A percentile compares a stretch with the other conserved stretches of the same genome.
These are phyloP conservation scores for Boletellus ananiceps DNA, from an alignment of 768 basidiomycete genomes.

Conservation along the genomic window DNA sequence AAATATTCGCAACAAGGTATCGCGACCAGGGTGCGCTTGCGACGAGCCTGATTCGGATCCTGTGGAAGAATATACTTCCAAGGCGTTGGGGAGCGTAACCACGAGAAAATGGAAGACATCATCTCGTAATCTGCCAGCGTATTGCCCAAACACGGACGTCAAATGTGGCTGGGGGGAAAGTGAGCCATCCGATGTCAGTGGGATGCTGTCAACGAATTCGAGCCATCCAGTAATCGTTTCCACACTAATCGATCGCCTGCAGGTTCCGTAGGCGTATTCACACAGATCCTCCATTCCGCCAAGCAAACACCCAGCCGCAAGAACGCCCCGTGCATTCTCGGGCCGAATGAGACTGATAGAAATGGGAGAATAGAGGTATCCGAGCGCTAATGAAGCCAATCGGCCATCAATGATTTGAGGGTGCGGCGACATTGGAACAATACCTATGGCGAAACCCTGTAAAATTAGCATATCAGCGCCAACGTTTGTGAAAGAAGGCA, in stretches of 20 bases:
- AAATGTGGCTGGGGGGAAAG: constrained; percentile 40
- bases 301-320: constrained; percentile 79
- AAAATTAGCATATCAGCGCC: constrained; percentile 17
- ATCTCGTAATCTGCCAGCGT: constrained; percentile 69
- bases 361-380: constrained; percentile 73
- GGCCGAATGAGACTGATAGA: constrained; percentile 65
- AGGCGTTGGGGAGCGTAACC: constrained; percentile 62
- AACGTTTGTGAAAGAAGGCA: constrained; percentile 4
- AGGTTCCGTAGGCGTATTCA: constrained; percentile 71
- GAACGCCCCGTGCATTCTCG: constrained; percentile 78
- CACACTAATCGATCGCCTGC: constrained; percentile 69
- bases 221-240: constrained; percentile 77
- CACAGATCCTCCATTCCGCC: constrained; percentile 87
- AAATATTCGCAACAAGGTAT: constrained; percentile 69
- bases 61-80: constrained; percentile 49
- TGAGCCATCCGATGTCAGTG: constrained; percentile 46
- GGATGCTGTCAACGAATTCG: constrained; percentile 62
- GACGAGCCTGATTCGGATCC: constrained; percentile 36
- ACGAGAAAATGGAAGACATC: constrained; percentile 78
- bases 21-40: constrained; percentile 46
- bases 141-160: constrained; percentile 68
- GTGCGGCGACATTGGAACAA: constrained; percentile 4
- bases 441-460: constrained; percentile 76
- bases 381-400: constrained; percentile 49
- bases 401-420: constrained; percentile 18